Evolutionary conservation across 2,329 filamentous ascomycete genomes (phyloP).

Genomic region (Scytalidium lignicola): DNA sequence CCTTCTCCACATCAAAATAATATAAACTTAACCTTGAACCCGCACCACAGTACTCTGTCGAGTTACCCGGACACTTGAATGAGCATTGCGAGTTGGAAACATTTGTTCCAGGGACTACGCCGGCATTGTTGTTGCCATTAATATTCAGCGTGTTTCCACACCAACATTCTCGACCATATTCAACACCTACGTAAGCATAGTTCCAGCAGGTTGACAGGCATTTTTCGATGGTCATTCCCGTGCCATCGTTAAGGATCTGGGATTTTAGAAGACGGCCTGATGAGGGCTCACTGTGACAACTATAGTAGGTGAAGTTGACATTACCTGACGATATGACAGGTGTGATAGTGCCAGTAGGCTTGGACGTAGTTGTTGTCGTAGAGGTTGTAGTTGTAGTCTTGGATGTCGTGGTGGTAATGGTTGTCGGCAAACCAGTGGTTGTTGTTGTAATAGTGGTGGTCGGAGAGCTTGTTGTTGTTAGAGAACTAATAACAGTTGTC

Average conservation of each 20-base stretch:
- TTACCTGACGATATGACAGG: slow-evolving; percentile 21
- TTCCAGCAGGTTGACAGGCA: slow-evolving; percentile 27
- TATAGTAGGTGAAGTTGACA: slow-evolving; percentile 25
- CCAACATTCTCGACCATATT: slow-evolving; percentile 36
- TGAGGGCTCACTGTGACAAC: slow-evolving; percentile 22
- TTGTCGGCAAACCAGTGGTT: background rate
- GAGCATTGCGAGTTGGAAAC: slow-evolving; percentile 6
- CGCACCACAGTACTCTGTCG: slow-evolving; percentile 28
- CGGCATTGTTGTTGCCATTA: slow-evolving; percentile 2
- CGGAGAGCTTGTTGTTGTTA: background rate
- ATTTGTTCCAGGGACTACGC: slow-evolving; percentile 8
- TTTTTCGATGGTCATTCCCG: slow-evolving; percentile 27
- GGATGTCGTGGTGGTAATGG: slow-evolving; percentile 4
- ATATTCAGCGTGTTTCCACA: slow-evolving; percentile 28
- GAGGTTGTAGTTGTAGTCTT: slow-evolving; percentile 3
- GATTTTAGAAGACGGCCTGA: slow-evolving; percentile 15
- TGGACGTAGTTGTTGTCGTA: slow-evolving; percentile 10
- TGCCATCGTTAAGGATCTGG: slow-evolving; percentile 16
- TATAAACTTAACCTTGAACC: slow-evolving; percentile 19
- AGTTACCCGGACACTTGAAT: slow-evolving; percentile 19
- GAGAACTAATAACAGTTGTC: background rate
- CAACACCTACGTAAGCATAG: slow-evolving; percentile 32
- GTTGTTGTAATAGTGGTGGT: background rate
- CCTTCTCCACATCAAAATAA: slow-evolving; percentile 16
- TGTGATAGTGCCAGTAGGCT: slow-evolving; percentile 15